Conservation (phyloP, 163 green algal species). For the Volvox carteri region DNA sequence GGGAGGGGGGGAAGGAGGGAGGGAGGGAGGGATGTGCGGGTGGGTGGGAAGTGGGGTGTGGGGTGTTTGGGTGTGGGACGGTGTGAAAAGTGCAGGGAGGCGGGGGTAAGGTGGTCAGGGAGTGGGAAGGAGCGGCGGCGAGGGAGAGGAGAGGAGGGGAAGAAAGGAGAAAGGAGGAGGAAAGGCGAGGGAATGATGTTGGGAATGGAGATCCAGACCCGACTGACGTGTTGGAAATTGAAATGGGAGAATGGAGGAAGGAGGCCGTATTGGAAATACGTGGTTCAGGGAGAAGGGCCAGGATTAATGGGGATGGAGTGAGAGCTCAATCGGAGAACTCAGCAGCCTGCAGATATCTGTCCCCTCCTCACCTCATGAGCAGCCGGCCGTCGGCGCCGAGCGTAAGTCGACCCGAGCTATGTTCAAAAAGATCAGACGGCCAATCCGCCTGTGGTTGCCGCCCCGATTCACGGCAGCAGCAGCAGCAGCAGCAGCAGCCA, state of each 20-base stretch:
- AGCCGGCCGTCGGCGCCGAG: not conserved
- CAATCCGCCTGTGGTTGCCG: not conserved
- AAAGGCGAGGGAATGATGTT: not conserved
- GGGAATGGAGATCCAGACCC: not conserved
- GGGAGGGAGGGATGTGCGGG: no score
- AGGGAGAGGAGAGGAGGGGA: not conserved
- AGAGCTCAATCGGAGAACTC: not conserved
- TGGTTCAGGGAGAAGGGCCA: not conserved
- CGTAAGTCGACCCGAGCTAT: not conserved
- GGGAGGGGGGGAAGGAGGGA: not conserved
- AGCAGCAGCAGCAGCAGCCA: not conserved
- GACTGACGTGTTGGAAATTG: not conserved
- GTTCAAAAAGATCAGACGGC: constrained; percentile 21
- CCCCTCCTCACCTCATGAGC: not conserved
- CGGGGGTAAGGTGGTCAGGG: no score
- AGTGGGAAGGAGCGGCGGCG: no score
- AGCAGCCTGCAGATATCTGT: not conserved
- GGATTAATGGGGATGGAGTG: no score
- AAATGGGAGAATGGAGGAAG: not conserved
- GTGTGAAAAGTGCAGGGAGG: no score
- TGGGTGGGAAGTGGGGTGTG: no score
- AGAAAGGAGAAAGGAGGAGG: not conserved
- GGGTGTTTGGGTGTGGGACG: no score
- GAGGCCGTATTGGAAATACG: not conserved
- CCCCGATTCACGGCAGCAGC: not conserved